Percentiles rank a stretch among this genome's conserved stretches.
These are phyloP conservation scores for Syncephalastrum racemosum DNA, from an alignment of 371 early-diverging fungal genomes.

Conservation along the genomic window DNA sequence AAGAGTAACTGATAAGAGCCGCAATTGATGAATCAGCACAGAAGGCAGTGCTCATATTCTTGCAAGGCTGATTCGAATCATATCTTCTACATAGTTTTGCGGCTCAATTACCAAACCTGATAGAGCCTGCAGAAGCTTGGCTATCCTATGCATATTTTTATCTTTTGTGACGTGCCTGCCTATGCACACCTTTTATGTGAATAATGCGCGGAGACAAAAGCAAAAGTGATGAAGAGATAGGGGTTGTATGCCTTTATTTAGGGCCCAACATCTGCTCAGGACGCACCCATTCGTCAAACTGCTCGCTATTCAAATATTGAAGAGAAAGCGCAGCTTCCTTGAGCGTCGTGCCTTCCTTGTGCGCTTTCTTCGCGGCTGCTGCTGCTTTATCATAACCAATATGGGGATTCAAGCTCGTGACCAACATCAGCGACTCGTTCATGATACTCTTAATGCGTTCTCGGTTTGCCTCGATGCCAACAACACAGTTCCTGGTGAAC, in stretches of 20 bases:
- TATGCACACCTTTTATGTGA: too few species aligned
- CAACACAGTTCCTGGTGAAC: constrained; percentile 85
- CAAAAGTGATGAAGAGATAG: too few species aligned
- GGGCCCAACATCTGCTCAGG: constrained; percentile 83
- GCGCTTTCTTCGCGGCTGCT: constrained; percentile 84
- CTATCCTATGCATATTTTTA: too few species aligned
- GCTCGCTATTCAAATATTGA: constrained; percentile 73
- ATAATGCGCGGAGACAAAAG: too few species aligned
- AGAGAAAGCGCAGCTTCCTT: constrained; percentile 80
- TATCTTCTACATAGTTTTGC: too few species aligned
- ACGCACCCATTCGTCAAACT: constrained; percentile 84
- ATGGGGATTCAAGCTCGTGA: constrained; percentile 80
- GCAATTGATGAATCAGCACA: too few species aligned
- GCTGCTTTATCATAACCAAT: constrained; percentile 88
- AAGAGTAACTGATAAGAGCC: too few species aligned
- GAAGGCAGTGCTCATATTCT: too few species aligned
- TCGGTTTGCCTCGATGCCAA: constrained; percentile 80
- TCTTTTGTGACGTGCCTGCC: too few species aligned
- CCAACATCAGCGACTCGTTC: constrained; percentile 83
- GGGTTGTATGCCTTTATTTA: not conserved
- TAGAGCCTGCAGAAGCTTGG: too few species aligned
- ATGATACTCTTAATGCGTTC: constrained; percentile 71
- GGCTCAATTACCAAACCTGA: too few species aligned
- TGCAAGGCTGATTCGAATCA: too few species aligned
- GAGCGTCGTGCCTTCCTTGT: constrained; percentile 79